These are phyloP conservation scores for Russula brevipes DNA, from an alignment of 768 basidiomycete genomes.

Conservation along the genomic window DNA sequence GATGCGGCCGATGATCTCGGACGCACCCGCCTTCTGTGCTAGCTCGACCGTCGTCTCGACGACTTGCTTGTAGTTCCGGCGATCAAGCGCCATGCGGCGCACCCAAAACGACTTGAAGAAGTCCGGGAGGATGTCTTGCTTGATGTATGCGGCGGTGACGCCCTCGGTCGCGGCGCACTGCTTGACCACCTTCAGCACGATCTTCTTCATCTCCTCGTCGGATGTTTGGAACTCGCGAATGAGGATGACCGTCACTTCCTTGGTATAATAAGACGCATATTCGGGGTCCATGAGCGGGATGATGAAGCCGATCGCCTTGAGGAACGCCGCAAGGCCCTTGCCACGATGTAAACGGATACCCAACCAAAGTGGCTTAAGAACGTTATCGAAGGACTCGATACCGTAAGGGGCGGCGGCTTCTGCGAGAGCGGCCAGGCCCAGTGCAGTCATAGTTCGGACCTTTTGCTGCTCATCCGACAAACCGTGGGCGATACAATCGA, in stretches of 20 bases:
- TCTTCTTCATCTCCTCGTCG: slow-evolving; percentile 99
- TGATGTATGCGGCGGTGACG: slow-evolving; percentile 93
- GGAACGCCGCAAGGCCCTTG: slow-evolving; percentile 89
- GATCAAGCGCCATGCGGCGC: slow-evolving; percentile 93
- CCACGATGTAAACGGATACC: slow-evolving; percentile 94
- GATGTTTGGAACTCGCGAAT: slow-evolving; percentile 99
- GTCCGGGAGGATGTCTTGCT: slow-evolving; percentile 95
- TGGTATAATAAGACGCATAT: slow-evolving; percentile 98
- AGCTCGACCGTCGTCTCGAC: slow-evolving; percentile 99
- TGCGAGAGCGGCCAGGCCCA: slow-evolving; percentile 88
- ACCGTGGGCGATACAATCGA: slow-evolving; percentile 93
- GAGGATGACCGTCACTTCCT: slow-evolving; percentile 94
- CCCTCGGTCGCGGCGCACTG: slow-evolving; percentile 99
- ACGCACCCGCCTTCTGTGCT: slow-evolving; percentile 93
- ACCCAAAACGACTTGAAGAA: slow-evolving; percentile 99
- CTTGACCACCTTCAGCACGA: slow-evolving; percentile 97
- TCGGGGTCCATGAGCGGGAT: slow-evolving; percentile 99
- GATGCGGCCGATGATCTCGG: slow-evolving; percentile 87
- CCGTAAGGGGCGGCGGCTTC: slow-evolving; percentile 98
- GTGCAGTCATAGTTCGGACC: slow-evolving; percentile 92
- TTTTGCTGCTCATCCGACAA: slow-evolving; percentile 94
- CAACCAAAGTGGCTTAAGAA: slow-evolving; percentile 89
- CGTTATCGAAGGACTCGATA: slow-evolving; percentile 98
- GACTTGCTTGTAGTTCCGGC: slow-evolving; percentile 93
- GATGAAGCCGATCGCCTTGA: slow-evolving; percentile 98